phyloP scores from a whole-genome alignment of 805 yeast genomes.

The Dipodascus albidus region DNA sequence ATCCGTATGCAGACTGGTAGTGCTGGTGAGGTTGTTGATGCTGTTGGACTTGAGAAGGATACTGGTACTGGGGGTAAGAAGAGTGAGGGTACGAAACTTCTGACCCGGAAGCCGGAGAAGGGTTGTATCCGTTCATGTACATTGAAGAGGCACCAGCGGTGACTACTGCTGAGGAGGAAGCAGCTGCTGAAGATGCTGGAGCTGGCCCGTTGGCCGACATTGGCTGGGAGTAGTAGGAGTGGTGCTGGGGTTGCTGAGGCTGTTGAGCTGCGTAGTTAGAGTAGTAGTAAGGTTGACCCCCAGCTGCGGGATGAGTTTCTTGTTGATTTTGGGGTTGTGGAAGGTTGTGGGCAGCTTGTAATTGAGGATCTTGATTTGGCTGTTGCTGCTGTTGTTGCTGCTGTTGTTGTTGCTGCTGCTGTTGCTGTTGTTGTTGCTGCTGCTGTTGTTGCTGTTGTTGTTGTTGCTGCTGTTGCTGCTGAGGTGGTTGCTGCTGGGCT shows the following conservation, averaged over 20 bases:
- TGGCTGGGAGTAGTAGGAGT: slow-evolving; percentile 1
- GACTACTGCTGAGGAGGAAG: not conserved
- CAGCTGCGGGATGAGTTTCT: not conserved
- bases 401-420: too few relatives aligned
- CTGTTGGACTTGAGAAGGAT: slow-evolving; percentile 8
- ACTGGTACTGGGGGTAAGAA: slow-evolving; percentile 5
- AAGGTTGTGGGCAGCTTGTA: not conserved
- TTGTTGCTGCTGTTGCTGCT: not conserved
- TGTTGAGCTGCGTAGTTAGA: not conserved
- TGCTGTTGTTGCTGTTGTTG: not conserved
- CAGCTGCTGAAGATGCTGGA: not conserved
- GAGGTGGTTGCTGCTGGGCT: not conserved
- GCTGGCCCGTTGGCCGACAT: not conserved
- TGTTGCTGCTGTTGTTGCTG: not conserved
- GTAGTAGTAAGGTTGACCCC: not conserved
- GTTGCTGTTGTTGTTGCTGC: not conserved
- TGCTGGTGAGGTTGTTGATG: slow-evolving; percentile 3
- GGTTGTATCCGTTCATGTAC: not conserved
- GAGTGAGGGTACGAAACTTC: slow-evolving; percentile 1
- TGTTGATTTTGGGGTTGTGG: not conserved
- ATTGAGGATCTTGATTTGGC: not conserved
- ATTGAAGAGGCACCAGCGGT: not conserved
- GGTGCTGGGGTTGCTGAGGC: not conserved
- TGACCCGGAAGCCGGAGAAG: not conserved
- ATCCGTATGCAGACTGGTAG: slow-evolving; percentile 1